Conservation (phyloP, 148 eudicot species). For the Tetragonia tetragonoides region DNA sequence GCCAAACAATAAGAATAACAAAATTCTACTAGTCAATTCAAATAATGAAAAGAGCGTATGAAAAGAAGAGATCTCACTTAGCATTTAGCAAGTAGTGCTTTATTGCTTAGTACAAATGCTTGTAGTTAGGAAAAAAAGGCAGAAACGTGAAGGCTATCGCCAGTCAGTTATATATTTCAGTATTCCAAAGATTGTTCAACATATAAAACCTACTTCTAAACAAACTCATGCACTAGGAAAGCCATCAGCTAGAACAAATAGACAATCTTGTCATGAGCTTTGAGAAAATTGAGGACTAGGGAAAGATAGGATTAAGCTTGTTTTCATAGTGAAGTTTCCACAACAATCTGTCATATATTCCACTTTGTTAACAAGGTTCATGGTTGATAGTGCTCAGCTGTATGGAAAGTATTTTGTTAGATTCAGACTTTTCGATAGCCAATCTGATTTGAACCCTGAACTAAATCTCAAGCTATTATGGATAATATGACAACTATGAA, state of each 20-base stretch:
- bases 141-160: background rate
- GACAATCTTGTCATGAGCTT: too few species aligned
- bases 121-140: background rate
- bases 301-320: too few species aligned
- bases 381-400: too few species aligned
- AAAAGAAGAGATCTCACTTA: background rate
- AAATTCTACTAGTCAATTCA: background rate
- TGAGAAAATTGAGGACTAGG: too few species aligned
- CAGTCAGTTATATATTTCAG: background rate
- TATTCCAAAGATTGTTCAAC: background rate
- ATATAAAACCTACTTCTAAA: background rate
- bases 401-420: too few species aligned
- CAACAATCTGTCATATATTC: too few species aligned
- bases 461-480: too few species aligned
- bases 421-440: too few species aligned
- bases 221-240: background rate
- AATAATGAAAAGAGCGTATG: background rate
- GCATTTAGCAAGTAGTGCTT: background rate
- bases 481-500: too few species aligned
- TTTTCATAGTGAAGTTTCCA: too few species aligned
- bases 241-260: background rate
- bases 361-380: too few species aligned
- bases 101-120: background rate
- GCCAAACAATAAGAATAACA: slow-evolving; percentile 23
- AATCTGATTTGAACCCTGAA: too few species aligned